Conservation (phyloP, 768 basidiomycete genomes). For the Phlegmacium glaucopus region DNA sequence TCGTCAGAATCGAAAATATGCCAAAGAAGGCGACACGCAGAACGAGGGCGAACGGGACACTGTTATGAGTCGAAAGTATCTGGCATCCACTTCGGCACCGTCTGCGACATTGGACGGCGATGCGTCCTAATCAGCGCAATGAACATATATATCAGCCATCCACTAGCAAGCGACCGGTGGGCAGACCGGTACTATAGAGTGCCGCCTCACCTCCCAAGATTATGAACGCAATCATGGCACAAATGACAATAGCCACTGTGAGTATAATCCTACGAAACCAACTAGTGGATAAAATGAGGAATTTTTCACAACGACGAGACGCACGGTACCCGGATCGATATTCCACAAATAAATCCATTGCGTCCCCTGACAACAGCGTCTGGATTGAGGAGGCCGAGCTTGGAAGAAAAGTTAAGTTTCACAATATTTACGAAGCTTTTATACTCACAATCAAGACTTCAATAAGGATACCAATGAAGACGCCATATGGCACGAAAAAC, state of each 20-base stretch:
- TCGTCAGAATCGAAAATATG: slow-evolving; percentile 6
- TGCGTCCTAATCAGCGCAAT: background rate
- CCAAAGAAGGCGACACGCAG: slow-evolving; percentile 1
- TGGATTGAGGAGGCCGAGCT: slow-evolving; percentile 1
- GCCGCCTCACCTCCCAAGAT: slow-evolving; percentile 7
- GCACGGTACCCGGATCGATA: too few species aligned
- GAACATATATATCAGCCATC: background rate
- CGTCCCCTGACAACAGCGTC: background rate
- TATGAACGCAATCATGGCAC: slow-evolving; percentile 8
- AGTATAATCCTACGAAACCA: background rate
- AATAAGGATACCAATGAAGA: slow-evolving; percentile 2
- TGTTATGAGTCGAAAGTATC: background rate
- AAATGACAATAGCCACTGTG: slow-evolving; percentile 5
- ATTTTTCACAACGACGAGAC: background rate
- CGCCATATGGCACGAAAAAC: slow-evolving; percentile 1
- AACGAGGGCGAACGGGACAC: slow-evolving; percentile 1
- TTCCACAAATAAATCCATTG: too few species aligned
- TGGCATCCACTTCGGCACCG: background rate
- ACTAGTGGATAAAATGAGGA: background rate
- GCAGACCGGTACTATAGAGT: background rate
- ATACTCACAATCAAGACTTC: slow-evolving; percentile 6
- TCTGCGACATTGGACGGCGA: background rate
- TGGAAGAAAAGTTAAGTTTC: background rate
- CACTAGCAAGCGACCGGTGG: background rate
- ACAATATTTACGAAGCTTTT: background rate